These are phyloP conservation scores for Arabis hirsuta DNA, from an alignment of 345 rosid genomes.

Conservation along the genomic window DNA sequence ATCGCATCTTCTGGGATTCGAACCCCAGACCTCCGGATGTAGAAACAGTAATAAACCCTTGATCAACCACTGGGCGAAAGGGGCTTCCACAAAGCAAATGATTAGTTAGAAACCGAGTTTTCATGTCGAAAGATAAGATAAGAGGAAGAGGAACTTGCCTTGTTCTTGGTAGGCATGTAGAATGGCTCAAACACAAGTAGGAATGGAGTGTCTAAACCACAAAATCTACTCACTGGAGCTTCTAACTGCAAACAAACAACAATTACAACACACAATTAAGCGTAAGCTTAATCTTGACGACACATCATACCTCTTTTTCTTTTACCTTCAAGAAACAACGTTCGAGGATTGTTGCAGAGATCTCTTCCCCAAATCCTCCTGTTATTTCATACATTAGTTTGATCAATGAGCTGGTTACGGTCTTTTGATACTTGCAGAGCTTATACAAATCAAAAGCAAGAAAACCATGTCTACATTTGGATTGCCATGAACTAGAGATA, in stretches of 20 bases:
- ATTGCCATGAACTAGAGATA: slow-evolving; percentile 29
- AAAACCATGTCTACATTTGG: slow-evolving; percentile 20
- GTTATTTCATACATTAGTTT: neutral
- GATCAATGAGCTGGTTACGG: slow-evolving; percentile 6
- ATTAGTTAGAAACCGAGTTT: neutral
- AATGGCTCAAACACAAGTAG: slow-evolving; percentile 93
- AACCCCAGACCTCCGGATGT: too few species aligned
- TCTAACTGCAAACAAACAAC: slow-evolving; percentile 60
- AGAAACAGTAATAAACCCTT: too few species aligned
- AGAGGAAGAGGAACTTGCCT: slow-evolving; percentile 45
- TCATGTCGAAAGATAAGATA: neutral
- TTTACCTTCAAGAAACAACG: slow-evolving; percentile 81
- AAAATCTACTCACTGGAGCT: slow-evolving; percentile 85
- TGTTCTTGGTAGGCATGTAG: slow-evolving; percentile 87
- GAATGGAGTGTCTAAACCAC: slow-evolving; percentile 91
- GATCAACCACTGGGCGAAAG: too few species aligned
- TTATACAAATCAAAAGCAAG: neutral
- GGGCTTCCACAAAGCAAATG: neutral
- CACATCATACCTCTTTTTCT: neutral
- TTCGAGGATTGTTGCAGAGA: slow-evolving; percentile 79
- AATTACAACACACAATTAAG: neutral
- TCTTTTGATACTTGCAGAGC: slow-evolving; percentile 29
- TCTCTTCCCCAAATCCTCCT: slow-evolving; percentile 99
- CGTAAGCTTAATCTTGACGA: neutral
- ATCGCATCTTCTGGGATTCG: too few species aligned